Conservation (phyloP, 495 filamentous ascomycete genomes). For the Xylaria palmicola region DNA sequence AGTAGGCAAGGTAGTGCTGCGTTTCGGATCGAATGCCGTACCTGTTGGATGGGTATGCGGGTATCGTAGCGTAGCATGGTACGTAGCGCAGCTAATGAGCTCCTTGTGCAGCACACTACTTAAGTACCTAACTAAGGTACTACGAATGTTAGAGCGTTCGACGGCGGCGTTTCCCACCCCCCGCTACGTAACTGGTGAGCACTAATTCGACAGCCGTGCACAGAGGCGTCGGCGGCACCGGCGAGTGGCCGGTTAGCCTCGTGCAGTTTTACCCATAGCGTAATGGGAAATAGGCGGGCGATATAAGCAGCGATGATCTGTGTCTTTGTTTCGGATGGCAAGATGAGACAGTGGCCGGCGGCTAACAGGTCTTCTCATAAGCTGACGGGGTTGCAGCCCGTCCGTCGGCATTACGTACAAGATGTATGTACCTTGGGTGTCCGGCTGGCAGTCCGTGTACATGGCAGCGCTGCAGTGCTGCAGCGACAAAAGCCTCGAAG, state of each 20-base stretch:
- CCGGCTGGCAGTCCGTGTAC: too few relatives aligned
- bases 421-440: neutral
- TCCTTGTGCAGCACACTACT: too few relatives aligned
- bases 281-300: neutral
- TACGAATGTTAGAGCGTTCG: neutral
- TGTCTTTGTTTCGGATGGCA: slow-evolving; percentile 25
- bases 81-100: slow-evolving; percentile 1
- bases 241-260: neutral
- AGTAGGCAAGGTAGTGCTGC: neutral
- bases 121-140: neutral
- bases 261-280: neutral
- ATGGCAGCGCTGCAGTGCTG: too few relatives aligned
- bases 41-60: slow-evolving; percentile 1
- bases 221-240: slow-evolving; percentile 1
- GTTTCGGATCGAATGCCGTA: neutral
- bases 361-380: slow-evolving; percentile 20
- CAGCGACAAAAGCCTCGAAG: neutral
- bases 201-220: neutral
- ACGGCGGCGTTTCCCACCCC: neutral
- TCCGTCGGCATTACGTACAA: neutral
- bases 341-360: slow-evolving; percentile 27
- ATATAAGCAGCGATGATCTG: neutral
- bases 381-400: slow-evolving; percentile 1
- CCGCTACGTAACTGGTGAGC: neutral
- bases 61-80: slow-evolving; percentile 2